Evolutionary conservation across 805 yeast genomes (phyloP).

Genomic region (Kuraishia capsulata): DNA sequence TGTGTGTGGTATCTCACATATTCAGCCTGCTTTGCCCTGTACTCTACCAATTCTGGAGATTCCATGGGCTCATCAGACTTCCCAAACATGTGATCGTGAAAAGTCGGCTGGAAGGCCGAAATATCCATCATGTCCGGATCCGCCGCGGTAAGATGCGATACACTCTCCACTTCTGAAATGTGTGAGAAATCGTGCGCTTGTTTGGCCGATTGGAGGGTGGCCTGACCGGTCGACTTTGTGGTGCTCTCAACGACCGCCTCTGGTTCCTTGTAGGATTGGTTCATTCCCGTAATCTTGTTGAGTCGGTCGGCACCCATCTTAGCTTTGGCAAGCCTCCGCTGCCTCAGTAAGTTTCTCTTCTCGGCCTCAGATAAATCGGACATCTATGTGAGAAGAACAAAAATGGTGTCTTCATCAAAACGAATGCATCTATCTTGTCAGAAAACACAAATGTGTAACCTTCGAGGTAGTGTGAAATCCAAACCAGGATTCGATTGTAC

Average conservation of each 20-base stretch:
- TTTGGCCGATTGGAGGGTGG: not conserved
- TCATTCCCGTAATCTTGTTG: conserved; percentile 35
- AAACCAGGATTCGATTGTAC: no score
- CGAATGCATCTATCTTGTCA: no score
- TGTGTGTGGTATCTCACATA: not conserved
- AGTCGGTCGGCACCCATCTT: conserved; percentile 40
- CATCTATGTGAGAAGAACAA: conserved; percentile 16
- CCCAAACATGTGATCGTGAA: not conserved
- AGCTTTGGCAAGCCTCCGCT: conserved; percentile 58
- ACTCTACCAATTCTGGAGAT: not conserved
- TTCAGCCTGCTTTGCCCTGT: not conserved
- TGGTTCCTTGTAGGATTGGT: conserved; percentile 15
- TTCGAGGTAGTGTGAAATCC: no score
- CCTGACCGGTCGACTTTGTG: not conserved
- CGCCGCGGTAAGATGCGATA: no score
- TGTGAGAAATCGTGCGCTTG: no score
- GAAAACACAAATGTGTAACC: no score
- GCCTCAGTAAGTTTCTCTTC: conserved; percentile 46
- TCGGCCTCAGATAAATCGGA: conserved; percentile 43
- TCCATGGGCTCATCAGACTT: not conserved
- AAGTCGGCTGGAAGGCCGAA: not conserved
- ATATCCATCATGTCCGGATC: not conserved
- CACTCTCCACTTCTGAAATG: no score
- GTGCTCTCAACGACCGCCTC: not conserved
- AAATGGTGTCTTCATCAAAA: not conserved